Evolutionary conservation across 2,329 filamentous ascomycete genomes (phyloP), one percentile per base, ranked within the genome.

Genomic region (Fusarium drepaniforme): DNA sequence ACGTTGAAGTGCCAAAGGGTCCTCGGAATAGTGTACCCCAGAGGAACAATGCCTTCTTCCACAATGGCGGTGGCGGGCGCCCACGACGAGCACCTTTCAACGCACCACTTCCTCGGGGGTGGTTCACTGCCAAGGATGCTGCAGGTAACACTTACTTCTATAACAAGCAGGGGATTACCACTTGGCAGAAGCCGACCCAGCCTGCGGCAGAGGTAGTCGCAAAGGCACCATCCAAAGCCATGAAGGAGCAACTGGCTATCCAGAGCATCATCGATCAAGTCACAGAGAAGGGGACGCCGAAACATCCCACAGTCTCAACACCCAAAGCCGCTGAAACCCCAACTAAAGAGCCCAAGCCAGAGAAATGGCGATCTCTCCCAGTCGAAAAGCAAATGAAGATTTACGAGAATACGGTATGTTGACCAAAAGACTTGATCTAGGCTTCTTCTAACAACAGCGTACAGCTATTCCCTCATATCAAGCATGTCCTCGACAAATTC

Each of bases 331-430:
- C 86, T 4, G 89, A 84, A 63, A 86, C 89, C 1, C 87, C 88
- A 8, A 83, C 86, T 6, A 87, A 88, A 56, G 89, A 93, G 82
- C 87, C 87, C 8, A 92, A 90, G 77, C 88, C 88, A 77, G 92
- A 94, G 58, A 94, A 93, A 81, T 95, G 93, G 93, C 89, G 90
- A 66, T 89, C 88, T 69, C 82, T 92, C 37, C 87, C 92, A 2
- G 82, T 91, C 76, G 96, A 98, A 75, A 98, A 98, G 84, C 94
- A 97, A 84, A 97, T 95, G 90, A 98, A 95, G 85, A 88, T 98
- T 3, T 98, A 98, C 79, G 96, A 98, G 83, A 96, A 96, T 80
- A 97, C 95, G 62, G 95, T 97, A 88, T 82, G 94, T 86, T 25
- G 1, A 6, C 28, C 42, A 35, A 13, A 8, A 28, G 25, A 23